Evolutionary conservation across 2,329 filamentous ascomycete species (phyloP), one percentile per base, ranked within the genome.

Genomic region (Mariannaea sp.): DNA sequence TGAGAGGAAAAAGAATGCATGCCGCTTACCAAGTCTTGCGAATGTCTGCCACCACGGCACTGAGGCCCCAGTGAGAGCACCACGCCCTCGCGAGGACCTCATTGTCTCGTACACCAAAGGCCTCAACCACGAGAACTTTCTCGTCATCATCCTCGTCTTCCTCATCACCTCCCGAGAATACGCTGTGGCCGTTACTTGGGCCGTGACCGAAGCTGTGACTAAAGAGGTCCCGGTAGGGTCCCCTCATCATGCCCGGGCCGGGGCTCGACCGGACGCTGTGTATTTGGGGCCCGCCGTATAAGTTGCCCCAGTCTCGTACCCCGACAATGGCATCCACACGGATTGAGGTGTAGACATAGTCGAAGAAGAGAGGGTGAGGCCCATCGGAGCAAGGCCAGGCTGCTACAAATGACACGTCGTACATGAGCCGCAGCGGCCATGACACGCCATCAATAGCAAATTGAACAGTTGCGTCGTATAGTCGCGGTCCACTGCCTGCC

Each of bases 41-140:
- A 46, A 89, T 69, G 69, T 90, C 86, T 7, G 87, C 87, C 53
- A 90, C 81, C 14, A 92, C 74, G 1, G 88, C 88, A 65, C 81
- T 85, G 62, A 90, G 71, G 2, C 88, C 88, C 82, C 87, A 89
- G 64, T 90, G 86, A 49, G 86, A 82, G 68, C 88, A 91, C 88
- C 88, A 92, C 6, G 88, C 87, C 57, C 88, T 76, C 1, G 86
- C 88, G 62, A 92, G 79, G 4, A 90, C 88, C 70, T 91, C 88
- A 60, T 91, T 90, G 69, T 91, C 88, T 42, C 77, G 77, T 17
- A 88, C 86, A 1, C 88, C 88, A 67, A 89, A 85, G 0, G 87
- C 86, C 71, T 91, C 86, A 12, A 91, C 79, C 4, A 87, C 85
- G 7, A 92, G 75, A 3, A 92, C 87, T 61, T 82, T 81, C 60